Evolutionary conservation across 2,329 filamentous ascomycete genomes (phyloP), one percentile per base, ranked within the genome.

Genomic region (Trichoderma koningiopsis): DNA sequence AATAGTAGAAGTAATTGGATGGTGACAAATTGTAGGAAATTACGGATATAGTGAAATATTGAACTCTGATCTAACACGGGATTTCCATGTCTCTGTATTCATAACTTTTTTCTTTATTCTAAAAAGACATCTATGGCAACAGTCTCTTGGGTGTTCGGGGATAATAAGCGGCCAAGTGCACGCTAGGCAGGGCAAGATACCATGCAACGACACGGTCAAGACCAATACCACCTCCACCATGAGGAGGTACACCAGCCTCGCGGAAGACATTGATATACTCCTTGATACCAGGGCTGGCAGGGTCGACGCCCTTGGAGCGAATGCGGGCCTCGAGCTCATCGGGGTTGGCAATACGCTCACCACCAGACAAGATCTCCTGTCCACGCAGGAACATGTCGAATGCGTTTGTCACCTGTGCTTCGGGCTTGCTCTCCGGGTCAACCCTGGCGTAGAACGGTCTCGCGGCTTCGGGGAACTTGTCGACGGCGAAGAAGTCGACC

Each of bases 401-500:
- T 14, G 87, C 87, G 73, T 90, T 90, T 13, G 87, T 92, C 72
- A 93, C 86, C 43, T 85, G 84, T 68, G 87, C 84, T 75, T 92
- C 87, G 57, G 87, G 84, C 68, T 88, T 84, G 75, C 92, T 87
- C 55, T 87, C 83, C 3, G 88, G 87, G 76, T 92, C 92, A 61
- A 91, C 88, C 84, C 94, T 94, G 72, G 94, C 93, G 81, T 97
- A 97, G 81, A 97, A 97, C 5, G 95, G 95, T 35, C 96, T 89
- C 24, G 96, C 92, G 47, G 86, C 85, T 80, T 96, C 89, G 56
- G 96, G 96, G 86, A 97, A 99, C 82, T 98, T 96, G 85, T 98
- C 95, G 72, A 99, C 87, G 27, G 96, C 91, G 83, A 97, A 98
- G 83, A 98, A 98, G 83, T 99, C 96, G 70, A 94, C 96, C 78